Percentiles rank a stretch among this genome's conserved stretches.
phyloP scores from a whole-genome alignment of 2,329 filamentous ascomycete genomes.

The Zarea fungicola region DNA sequence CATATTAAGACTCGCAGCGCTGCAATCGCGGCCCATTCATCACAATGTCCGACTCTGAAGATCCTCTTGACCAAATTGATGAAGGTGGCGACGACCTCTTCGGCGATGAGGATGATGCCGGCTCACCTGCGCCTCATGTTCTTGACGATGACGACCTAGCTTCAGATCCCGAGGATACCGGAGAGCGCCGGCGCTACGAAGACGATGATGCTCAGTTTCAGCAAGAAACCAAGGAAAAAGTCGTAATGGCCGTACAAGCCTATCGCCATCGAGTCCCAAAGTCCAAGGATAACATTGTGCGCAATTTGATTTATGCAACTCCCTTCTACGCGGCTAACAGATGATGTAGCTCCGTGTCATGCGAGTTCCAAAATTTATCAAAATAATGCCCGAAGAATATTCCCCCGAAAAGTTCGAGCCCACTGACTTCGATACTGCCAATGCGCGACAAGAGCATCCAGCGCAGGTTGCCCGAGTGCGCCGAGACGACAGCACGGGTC shows the following conservation, averaged over 20 bases:
- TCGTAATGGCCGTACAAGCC: slow-evolving; percentile 59
- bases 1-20: not conserved
- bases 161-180: slow-evolving; percentile 44
- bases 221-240: slow-evolving; percentile 46
- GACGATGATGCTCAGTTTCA: slow-evolving; percentile 41
- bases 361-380: slow-evolving; percentile 67
- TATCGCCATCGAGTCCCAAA: slow-evolving; percentile 67
- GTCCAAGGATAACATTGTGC: slow-evolving; percentile 64
- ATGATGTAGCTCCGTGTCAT: slow-evolving; percentile 57
- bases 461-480: slow-evolving; percentile 66
- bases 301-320: slow-evolving; percentile 19
- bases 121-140: slow-evolving; percentile 58
- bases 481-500: slow-evolving; percentile 58
- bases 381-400: slow-evolving; percentile 63
- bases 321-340: not conserved
- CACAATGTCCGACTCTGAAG: slow-evolving; percentile 54
- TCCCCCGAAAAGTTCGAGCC: slow-evolving; percentile 61
- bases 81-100: slow-evolving; percentile 58
- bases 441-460: slow-evolving; percentile 49
- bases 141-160: slow-evolving; percentile 53
- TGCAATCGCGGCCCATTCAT: not conserved
- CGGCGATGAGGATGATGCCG: slow-evolving; percentile 56
- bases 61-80: slow-evolving; percentile 47
- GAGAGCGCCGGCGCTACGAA: slow-evolving; percentile 35
- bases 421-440: slow-evolving; percentile 47